phyloP scores from a whole-genome alignment of 495 filamentous ascomycete species.

The Pyrenula aspistea region DNA sequence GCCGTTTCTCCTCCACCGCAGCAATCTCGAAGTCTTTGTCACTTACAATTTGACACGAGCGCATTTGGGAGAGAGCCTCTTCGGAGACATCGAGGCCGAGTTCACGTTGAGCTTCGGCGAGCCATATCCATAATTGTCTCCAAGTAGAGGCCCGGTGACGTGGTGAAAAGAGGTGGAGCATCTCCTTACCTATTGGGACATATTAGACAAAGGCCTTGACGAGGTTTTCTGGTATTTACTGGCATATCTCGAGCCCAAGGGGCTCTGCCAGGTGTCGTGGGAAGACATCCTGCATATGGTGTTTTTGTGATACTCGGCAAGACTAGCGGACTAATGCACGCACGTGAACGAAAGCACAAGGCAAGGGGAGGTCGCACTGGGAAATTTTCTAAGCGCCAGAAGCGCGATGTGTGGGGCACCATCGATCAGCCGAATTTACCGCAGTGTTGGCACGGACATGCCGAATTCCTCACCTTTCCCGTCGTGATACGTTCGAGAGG shows the following conservation, averaged over 20 bases:
- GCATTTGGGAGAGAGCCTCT: conserved; percentile 67
- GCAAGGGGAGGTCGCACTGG: too few relatives aligned
- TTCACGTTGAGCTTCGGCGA: conserved; percentile 50
- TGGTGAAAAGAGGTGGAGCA: conserved; percentile 53
- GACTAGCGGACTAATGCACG: too few relatives aligned
- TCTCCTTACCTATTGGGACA: conserved; percentile 29
- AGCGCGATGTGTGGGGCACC: too few relatives aligned
- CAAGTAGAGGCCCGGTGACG: conserved; percentile 62
- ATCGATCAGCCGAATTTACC: too few relatives aligned
- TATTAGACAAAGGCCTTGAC: conserved; percentile 11
- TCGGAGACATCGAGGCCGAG: conserved; percentile 47
- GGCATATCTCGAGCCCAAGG: conserved; percentile 62
- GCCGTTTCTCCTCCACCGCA: conserved; percentile 65
- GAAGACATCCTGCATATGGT: conserved; percentile 52
- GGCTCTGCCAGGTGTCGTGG: conserved; percentile 61
- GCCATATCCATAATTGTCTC: conserved; percentile 71
- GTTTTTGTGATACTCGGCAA: too few relatives aligned
- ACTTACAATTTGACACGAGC: conserved; percentile 53
- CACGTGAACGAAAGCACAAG: too few relatives aligned
- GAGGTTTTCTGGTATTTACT: conserved; percentile 27
- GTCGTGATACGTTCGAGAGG: too few relatives aligned
- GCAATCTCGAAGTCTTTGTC: conserved; percentile 73
- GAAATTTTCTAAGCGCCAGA: too few relatives aligned
- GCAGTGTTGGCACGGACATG: too few relatives aligned
- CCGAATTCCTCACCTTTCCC: too few relatives aligned